Evolutionary conservation across 2,329 filamentous ascomycete genomes (phyloP), one percentile per base, ranked within the genome.

Genomic region (Gaeumannomyces tritici): DNA sequence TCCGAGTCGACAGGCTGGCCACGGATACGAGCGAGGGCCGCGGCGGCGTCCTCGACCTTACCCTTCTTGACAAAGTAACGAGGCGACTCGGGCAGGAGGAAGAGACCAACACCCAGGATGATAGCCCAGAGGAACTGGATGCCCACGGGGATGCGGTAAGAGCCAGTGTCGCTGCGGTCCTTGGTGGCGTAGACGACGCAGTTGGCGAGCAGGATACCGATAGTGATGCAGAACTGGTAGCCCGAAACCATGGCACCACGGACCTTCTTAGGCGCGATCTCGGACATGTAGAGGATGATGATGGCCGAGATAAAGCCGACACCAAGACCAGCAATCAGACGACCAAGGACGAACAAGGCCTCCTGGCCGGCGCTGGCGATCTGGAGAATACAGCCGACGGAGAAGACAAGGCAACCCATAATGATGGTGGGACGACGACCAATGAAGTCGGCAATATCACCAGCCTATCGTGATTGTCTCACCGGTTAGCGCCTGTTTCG

Each of bases 281-380:
- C 90, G 59, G 88, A 91, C 90, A 95, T 93, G 83, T 95, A 93
- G 65, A 92, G 80, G 71, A 92, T 90, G 74, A 92, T 86, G 69
- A 91, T 86, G 69, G 89, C 88, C 11, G 88, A 91, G 68, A 90
- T 88, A 72, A 91, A 91, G 71, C 89, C 90, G 69, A 92, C 89
- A 80, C 90, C 90, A 63, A 91, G 73, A 73, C 90, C 90, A 59
- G 89, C 87, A 69, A 93, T 76, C 63, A 92, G 76, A 81, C 89
- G 89, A 73, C 90, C 90, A 63, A 84, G 82, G 27, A 90, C 87
- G 64, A 92, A 85, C 65, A 85, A 79, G 63, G 80, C 84, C 15
- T 89, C 77, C 51, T 80, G 78, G 61, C 79, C 73, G 54, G 81
- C 78, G 62, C 80, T 78, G 62, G 79, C 70, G 74, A 85, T 86